Percentiles rank a stretch among this genome's conserved stretches.
phyloP scores from a whole-genome alignment of 2,329 filamentous ascomycete genomes.

The Exophiala phaeomuriformis region DNA sequence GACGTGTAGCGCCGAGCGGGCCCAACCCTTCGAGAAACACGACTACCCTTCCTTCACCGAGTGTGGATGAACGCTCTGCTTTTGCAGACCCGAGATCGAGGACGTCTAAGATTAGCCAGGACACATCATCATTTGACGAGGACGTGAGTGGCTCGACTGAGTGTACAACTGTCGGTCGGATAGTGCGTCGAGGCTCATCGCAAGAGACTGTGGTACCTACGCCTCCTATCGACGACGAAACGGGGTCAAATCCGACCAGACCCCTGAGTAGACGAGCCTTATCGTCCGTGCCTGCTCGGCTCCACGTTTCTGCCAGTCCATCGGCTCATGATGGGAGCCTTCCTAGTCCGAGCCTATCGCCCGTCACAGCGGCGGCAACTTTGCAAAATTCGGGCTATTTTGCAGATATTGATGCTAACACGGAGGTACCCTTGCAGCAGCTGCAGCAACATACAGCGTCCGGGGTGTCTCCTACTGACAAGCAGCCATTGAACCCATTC shows the following conservation, averaged over 20 bases:
- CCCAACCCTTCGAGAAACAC: constrained; percentile 4
- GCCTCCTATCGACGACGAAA: constrained; percentile 25
- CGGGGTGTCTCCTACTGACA: constrained; percentile 6
- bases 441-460: constrained; percentile 25
- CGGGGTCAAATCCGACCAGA: constrained; percentile 30
- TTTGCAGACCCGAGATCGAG: constrained; percentile 7
- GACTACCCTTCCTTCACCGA: constrained; percentile 19
- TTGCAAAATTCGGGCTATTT: constrained; percentile 39
- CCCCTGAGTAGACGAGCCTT: constrained; percentile 33
- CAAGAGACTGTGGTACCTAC: constrained; percentile 26
- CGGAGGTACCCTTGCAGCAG: constrained; percentile 34
- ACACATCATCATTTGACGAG: constrained; percentile 1
- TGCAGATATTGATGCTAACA: constrained; percentile 39
- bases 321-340: constrained; percentile 79
- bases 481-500: constrained; percentile 10
- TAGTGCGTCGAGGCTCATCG: constrained; percentile 12
- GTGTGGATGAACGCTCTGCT: constrained; percentile 14
- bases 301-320: constrained; percentile 57
- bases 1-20: constrained; percentile 4
- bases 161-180: constrained; percentile 9
- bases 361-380: constrained; percentile 71
- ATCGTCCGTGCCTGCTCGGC: constrained; percentile 30
- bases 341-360: constrained; percentile 89
- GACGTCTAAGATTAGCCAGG: constrained; percentile 9
- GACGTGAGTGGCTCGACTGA: constrained; percentile 3